Conservation (phyloP, 495 filamentous ascomycete genomes). For the Chaetomidium leptoderma region DNA sequence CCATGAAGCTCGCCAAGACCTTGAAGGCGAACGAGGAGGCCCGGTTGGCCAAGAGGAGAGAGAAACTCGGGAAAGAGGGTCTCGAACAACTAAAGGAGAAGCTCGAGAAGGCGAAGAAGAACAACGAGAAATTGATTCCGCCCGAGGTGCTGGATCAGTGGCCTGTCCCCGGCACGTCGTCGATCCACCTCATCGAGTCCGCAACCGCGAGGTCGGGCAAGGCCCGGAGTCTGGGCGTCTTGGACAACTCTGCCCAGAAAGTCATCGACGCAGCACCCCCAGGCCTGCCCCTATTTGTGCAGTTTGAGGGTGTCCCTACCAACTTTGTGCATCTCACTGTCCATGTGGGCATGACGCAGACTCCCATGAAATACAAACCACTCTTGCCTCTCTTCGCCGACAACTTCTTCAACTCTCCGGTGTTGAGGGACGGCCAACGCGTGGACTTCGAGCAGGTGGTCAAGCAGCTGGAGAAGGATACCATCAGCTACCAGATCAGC, state of each 20-base stretch:
- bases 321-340: conserved; percentile 83
- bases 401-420: conserved; percentile 90
- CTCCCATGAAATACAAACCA: conserved; percentile 72
- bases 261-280: conserved; percentile 66
- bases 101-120: conserved; percentile 72
- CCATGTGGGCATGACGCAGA: conserved; percentile 67
- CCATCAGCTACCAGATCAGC: conserved; percentile 72
- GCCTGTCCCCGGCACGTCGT: conserved; percentile 73
- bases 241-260: conserved; percentile 68
- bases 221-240: conserved; percentile 62
- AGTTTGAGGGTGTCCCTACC: conserved; percentile 88
- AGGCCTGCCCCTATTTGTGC: conserved; percentile 74
- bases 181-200: conserved; percentile 90
- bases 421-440: conserved; percentile 68
- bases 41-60: conserved; percentile 51
- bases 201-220: conserved; percentile 78
- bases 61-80: conserved; percentile 48
- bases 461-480: conserved; percentile 83
- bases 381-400: conserved; percentile 78
- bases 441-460: conserved; percentile 90
- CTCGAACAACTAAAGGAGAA: conserved; percentile 67
- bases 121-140: conserved; percentile 79
- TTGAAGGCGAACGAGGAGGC: conserved; percentile 67
- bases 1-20: conserved; percentile 61
- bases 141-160: conserved; percentile 72